Conservation (phyloP, 1,284 basidiomycete genomes). For the Papiliotrema flavescens region DNA sequence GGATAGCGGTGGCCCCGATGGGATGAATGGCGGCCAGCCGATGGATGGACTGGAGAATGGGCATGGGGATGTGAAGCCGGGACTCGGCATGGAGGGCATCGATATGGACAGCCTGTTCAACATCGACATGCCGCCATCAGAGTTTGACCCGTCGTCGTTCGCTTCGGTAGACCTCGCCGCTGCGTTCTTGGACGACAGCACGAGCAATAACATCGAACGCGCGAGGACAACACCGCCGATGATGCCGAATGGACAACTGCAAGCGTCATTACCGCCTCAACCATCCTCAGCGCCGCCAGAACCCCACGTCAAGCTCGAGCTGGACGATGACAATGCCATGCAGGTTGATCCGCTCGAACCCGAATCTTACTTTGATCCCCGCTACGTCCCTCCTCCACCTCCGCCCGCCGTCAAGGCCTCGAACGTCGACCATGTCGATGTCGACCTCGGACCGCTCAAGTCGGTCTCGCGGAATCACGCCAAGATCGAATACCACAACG, state of each 20-base stretch:
- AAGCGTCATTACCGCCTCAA: neutral
- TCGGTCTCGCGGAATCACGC: conserved; percentile 95
- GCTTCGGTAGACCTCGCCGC: too few relatives aligned
- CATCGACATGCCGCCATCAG: neutral
- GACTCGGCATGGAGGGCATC: neutral
- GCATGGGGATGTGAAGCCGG: neutral
- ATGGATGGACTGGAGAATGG: neutral
- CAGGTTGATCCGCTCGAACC: conserved; percentile 1
- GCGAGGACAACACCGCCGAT: neutral
- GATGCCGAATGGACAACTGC: neutral
- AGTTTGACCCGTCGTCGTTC: too few relatives aligned
- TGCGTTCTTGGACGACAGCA: too few relatives aligned
- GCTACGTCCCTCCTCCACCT: conserved; percentile 31
- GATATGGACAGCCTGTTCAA: neutral
- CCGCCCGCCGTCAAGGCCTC: conserved; percentile 22
- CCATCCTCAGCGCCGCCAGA: neutral
- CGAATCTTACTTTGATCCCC: conserved; percentile 8
- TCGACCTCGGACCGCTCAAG: conserved; percentile 94
- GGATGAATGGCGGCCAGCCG: neutral
- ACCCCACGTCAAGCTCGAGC: neutral
- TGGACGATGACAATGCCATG: neutral
- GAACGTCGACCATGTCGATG: conserved; percentile 66
- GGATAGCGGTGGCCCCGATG: too few relatives aligned
- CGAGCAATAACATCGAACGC: neutral
- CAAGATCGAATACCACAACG: conserved; percentile 68